These are phyloP conservation scores for Juncus inflexus DNA, from an alignment of 176 grass and related monocot genomes.

Conservation along the genomic window DNA sequence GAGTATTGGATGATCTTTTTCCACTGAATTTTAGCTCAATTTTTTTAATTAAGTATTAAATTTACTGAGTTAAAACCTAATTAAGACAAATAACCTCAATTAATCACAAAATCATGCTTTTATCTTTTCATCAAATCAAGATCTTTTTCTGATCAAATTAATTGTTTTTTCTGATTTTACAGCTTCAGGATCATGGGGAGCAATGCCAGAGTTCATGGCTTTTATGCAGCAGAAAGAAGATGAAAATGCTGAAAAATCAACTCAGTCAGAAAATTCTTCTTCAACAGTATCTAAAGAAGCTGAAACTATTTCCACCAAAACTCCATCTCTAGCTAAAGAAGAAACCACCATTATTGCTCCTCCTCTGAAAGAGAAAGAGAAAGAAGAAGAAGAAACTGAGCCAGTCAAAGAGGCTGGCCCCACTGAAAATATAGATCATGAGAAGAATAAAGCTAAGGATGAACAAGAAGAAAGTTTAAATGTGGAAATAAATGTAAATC, in stretches of 20 bases:
- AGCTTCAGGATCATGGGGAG: conserved; percentile 29
- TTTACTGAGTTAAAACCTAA: no score
- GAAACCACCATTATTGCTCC: conserved; percentile 15
- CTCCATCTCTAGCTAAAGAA: conserved; percentile 26
- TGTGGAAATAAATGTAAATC: conserved; percentile 16
- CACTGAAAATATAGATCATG: conserved; percentile 21
- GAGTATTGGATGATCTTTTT: no score
- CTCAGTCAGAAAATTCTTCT: conserved; percentile 26
- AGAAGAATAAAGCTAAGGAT: conserved; percentile 25
- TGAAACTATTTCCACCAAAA: conserved; percentile 30
- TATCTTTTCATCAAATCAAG: no score
- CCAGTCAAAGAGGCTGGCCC: conserved; percentile 28
- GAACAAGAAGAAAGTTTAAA: conserved; percentile 35
- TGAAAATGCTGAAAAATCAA: conserved; percentile 40
- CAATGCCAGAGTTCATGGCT: conserved; percentile 49
- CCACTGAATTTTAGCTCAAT: neutral
- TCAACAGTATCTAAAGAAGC: conserved; percentile 36
- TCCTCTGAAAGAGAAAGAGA: conserved; percentile 26
- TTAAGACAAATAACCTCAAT: no score
- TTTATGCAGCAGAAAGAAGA: conserved; percentile 71
- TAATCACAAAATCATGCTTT: no score
- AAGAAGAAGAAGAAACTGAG: conserved; percentile 22
- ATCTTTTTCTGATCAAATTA: no score
- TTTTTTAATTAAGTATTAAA: no score
- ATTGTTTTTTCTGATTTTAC: neutral